A percentile compares a stretch with the other conserved stretches of the same genome.
These are phyloP conservation scores for Antitrichia curtipendula DNA, from an alignment of 225 moss, liverwort and hornwort genomes.

Conservation along the genomic window DNA sequence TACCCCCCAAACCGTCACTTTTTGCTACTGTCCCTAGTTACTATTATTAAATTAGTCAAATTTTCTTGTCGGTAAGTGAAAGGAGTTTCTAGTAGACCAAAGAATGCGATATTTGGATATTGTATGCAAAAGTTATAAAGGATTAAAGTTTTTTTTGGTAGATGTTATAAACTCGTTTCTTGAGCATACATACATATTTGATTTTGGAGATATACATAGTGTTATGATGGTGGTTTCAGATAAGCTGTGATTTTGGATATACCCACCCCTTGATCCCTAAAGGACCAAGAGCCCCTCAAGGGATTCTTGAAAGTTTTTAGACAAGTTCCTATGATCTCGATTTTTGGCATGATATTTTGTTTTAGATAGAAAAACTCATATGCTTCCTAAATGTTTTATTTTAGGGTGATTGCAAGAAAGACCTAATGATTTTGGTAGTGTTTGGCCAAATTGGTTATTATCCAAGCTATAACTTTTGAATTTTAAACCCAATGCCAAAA, in stretches of 20 bases:
- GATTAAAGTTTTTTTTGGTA: background rate
- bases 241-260: rapidly evolving
- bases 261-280: rapidly evolving
- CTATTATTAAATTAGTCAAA: background rate
- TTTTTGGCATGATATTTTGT: background rate
- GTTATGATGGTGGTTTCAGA: no score
- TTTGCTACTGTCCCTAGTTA: background rate
- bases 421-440: no score
- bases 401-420: no score
- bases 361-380: no score
- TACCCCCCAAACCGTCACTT: background rate
- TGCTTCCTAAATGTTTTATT: no score
- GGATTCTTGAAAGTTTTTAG: no score
- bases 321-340: background rate
- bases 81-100: background rate
- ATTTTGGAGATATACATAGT: background rate
- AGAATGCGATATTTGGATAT: background rate
- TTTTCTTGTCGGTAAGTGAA: background rate
- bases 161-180: background rate
- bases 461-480: no score
- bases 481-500: no score
- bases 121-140: background rate
- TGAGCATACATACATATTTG: background rate
- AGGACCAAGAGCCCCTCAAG: no score
- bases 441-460: no score